Evolutionary conservation across 495 filamentous ascomycete species (phyloP), one percentile per base, ranked within the genome.

Genomic region (Neurospora sp.): DNA sequence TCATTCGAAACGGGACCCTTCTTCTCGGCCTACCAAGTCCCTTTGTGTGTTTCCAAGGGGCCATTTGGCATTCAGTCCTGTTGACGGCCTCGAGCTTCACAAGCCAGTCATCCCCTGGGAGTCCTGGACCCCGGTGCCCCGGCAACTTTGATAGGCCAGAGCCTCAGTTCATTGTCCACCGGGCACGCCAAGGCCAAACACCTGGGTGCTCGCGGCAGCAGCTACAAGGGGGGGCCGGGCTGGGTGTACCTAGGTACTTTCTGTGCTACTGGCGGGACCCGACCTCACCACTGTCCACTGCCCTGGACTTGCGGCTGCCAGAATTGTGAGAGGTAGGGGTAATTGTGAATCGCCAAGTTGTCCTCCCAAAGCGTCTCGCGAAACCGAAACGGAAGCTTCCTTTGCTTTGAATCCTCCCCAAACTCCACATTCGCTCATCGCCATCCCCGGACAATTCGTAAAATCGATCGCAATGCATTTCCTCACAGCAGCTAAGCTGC

Each of bases 401-500:
- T 23, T 38, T 69, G n/a, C 44, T 10, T 46, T 46, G 73, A 75
- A 48, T 41, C 59, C 69, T 69, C 66, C 70, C 72, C 74, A 72
- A 69, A 39, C 71, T 73, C 69, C 41, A 72, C 74, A 31, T 72
- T 27, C 69, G n/a, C 62, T n/a, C 59, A 31, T 40, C 40, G n/a
- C 27, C 70, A 59, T 59, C n/a, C 48, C 20, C 48, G 48, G 48
- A 27, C 20, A 7, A 14, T 14, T 27, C 20, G 69, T 40, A 38
- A 62, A 62, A 69, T 66, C 59, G 38, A 31, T 66, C 75, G 73
- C 76, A 66, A 83, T 83, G 82, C 77, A 76, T 37, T 69, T 83
- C 37, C 76, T 74, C 44, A 76, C 79, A 41, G 78, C 80, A 73
- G 82, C 89, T 70, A 81, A 90, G 77, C 80, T 94, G 78, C 84